Percentiles rank a stretch among this genome's conserved stretches.
Evolutionary conservation across 352 stramenopile genomes (phyloP).

Genomic region (Phytophthora kernoviae): DNA sequence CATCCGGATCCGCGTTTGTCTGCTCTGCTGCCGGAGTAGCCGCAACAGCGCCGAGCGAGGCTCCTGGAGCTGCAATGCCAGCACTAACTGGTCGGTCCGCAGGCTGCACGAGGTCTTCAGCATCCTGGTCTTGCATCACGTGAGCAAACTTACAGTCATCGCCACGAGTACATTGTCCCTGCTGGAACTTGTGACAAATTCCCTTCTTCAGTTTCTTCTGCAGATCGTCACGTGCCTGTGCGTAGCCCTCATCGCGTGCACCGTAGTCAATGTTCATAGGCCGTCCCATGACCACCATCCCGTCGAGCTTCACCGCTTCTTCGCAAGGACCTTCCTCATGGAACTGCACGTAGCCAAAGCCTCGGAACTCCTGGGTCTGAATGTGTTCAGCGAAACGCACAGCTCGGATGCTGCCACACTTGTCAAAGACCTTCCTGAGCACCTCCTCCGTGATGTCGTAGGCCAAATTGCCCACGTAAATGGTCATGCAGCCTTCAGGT

Average conservation of each 20-base stretch:
- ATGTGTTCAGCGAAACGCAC: slow-evolving; percentile 88
- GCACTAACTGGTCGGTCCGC: slow-evolving; percentile 34
- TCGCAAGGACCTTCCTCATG: slow-evolving; percentile 89
- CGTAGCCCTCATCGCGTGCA: slow-evolving; percentile 64
- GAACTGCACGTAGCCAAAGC: slow-evolving; percentile 94
- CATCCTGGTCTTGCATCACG: slow-evolving; percentile 62
- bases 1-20: slow-evolving; percentile 45
- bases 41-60: slow-evolving; percentile 22
- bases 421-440: slow-evolving; percentile 80
- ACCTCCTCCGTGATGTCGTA: slow-evolving; percentile 94
- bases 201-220: slow-evolving; percentile 81
- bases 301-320: slow-evolving; percentile 78
- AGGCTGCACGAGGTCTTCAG: slow-evolving; percentile 47
- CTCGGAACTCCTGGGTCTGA: slow-evolving; percentile 84
- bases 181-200: slow-evolving; percentile 77
- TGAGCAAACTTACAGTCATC: slow-evolving; percentile 79
- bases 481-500: slow-evolving; percentile 87
- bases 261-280: slow-evolving; percentile 88
- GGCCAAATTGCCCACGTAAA: slow-evolving; percentile 97
- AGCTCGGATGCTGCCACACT: slow-evolving; percentile 77
- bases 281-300: slow-evolving; percentile 83
- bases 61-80: slow-evolving; percentile 26
- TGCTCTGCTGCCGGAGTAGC: slow-evolving; percentile 1
- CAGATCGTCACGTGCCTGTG: slow-evolving; percentile 71
- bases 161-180: slow-evolving; percentile 59